A percentile compares a stretch with the other conserved stretches of the same genome.
Conservation (phyloP, 768 basidiomycete species). For the Melanogaster broomeanus region DNA sequence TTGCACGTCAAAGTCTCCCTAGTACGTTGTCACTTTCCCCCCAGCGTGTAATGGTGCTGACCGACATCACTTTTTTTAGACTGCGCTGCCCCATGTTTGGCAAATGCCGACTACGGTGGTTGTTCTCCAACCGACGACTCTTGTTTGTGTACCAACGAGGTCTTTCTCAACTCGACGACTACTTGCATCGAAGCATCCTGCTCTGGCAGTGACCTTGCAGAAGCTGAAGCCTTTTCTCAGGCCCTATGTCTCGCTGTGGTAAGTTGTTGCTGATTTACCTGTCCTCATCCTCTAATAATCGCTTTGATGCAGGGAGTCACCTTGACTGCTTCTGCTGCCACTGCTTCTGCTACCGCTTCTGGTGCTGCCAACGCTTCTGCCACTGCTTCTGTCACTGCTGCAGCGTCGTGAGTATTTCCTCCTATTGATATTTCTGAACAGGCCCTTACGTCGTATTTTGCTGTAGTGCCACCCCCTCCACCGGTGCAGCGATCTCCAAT, state of each 20-base stretch:
- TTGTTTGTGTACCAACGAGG: slow-evolving; percentile 57
- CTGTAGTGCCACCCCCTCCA: slow-evolving; percentile 5
- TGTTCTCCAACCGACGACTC: slow-evolving; percentile 52
- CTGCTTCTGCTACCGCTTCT: slow-evolving; percentile 12
- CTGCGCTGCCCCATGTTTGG: slow-evolving; percentile 54
- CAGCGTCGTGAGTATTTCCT: slow-evolving; percentile 8
- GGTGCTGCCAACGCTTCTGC: not conserved
- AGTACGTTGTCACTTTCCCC: slow-evolving; percentile 15
- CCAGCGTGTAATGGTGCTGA: not conserved
- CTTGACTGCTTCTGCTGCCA: slow-evolving; percentile 37
- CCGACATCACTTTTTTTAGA: slow-evolving; percentile 35
- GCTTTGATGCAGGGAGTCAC: slow-evolving; percentile 54
- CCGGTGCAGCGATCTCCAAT: slow-evolving; percentile 4
- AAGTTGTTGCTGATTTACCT: slow-evolving; percentile 23
- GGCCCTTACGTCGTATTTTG: not conserved
- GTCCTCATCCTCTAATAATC: not conserved
- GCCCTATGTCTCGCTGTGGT: slow-evolving; percentile 51
- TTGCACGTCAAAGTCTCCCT: slow-evolving; percentile 21
- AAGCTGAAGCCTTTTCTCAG: slow-evolving; percentile 44
- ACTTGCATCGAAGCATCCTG: slow-evolving; percentile 52
- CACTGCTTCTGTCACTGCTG: slow-evolving; percentile 14
- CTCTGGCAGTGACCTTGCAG: slow-evolving; percentile 43
- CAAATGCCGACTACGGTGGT: slow-evolving; percentile 40
- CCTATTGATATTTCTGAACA: not conserved
- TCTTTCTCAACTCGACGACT: slow-evolving; percentile 48